Conservation (phyloP, 192 early-diverging fungal species). For the Coemansia erecta region DNA sequence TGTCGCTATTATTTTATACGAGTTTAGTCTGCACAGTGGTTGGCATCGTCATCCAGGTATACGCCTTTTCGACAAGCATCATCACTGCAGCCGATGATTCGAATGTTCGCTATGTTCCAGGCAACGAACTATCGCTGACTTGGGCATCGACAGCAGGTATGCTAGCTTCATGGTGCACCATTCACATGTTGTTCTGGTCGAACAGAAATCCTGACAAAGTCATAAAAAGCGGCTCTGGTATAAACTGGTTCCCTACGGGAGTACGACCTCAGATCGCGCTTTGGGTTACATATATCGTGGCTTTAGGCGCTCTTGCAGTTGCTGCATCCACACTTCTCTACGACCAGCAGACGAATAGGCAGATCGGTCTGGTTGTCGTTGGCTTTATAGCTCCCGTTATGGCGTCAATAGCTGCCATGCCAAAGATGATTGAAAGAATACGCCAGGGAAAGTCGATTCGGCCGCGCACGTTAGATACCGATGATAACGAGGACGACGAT, state of each 20-base stretch:
- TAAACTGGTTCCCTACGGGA: constrained; percentile 29
- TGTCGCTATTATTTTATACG: background rate
- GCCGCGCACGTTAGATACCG: background rate
- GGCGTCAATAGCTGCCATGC: background rate
- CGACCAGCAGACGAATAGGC: background rate
- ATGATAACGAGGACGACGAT: background rate
- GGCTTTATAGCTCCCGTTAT: constrained; percentile 1
- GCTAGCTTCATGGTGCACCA: constrained; percentile 17
- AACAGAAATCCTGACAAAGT: background rate
- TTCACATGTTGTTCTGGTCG: constrained; percentile 14
- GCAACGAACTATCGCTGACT: constrained; percentile 22
- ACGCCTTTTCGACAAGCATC: constrained; percentile 3
- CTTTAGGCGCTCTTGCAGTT: background rate
- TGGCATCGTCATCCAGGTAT: constrained; percentile 15
- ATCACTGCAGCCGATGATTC: constrained; percentile 1
- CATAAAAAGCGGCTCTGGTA: background rate
- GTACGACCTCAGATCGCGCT: constrained; percentile 12
- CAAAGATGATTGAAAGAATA: constrained; percentile 4
- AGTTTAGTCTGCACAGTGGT: constrained; percentile 7
- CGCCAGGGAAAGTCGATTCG: background rate
- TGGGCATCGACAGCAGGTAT: constrained; percentile 25
- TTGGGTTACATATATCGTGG: constrained; percentile 12
- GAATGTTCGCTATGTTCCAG: constrained; percentile 11
- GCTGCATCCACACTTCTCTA: constrained; percentile 13
- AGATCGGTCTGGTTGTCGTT: background rate